Percentiles rank a stretch among this genome's conserved stretches.
Evolutionary conservation across 2,329 filamentous ascomycete genomes (phyloP).

Genomic region (Exophiala alcalophila): DNA sequence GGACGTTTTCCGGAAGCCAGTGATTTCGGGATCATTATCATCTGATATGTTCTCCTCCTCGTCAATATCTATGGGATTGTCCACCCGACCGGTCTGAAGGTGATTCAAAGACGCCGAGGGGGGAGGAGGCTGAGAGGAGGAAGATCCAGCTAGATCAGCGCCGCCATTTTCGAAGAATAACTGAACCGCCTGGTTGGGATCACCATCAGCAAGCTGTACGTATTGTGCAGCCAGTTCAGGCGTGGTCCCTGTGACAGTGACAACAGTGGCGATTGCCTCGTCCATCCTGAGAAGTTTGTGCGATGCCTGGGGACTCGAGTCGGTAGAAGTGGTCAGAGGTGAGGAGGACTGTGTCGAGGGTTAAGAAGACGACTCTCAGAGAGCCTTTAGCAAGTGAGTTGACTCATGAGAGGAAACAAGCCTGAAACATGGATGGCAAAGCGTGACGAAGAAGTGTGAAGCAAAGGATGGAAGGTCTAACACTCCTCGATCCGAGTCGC

Average conservation of each 20-base stretch:
- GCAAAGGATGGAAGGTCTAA: conserved; percentile 4
- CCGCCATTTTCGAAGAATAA: conserved; percentile 90
- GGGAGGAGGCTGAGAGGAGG: conserved; percentile 38
- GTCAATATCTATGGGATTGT: conserved; percentile 64
- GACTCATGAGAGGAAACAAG: conserved; percentile 7
- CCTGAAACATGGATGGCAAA: conserved; percentile 2
- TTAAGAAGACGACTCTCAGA: conserved; percentile 6
- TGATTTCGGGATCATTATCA: conserved; percentile 43
- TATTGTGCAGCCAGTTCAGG: conserved; percentile 75
- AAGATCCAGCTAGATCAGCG: conserved; percentile 52
- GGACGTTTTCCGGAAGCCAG: conserved; percentile 30
- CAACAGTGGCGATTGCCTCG: conserved; percentile 70
- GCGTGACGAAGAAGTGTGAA: not conserved
- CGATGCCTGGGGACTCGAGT: not conserved
- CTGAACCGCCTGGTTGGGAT: conserved; percentile 80
- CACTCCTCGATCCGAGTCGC: too few species aligned
- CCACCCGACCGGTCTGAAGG: conserved; percentile 12
- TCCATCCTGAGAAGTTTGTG: conserved; percentile 53
- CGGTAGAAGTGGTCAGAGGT: conserved; percentile 1
- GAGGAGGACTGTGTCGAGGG: not conserved
- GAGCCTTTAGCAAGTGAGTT: conserved; percentile 1
- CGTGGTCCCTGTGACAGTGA: conserved; percentile 73
- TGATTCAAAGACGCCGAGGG: conserved; percentile 27
- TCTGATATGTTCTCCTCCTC: conserved; percentile 56
- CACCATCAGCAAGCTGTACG: conserved; percentile 77